Conservation (phyloP, 371 early-diverging fungal species). For the Mucor sp. region DNA sequence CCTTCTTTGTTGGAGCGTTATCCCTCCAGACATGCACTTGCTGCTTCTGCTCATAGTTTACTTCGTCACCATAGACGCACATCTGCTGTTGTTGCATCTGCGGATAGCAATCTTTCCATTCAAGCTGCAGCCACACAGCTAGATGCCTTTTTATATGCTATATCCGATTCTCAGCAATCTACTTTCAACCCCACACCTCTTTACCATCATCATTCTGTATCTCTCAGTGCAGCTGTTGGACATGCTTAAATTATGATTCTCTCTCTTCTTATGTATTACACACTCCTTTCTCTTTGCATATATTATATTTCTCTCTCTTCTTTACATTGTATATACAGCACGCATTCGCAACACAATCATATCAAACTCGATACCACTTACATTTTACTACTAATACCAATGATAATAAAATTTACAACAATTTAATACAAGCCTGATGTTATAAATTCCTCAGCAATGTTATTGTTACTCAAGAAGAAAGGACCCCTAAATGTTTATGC, state of each 20-base stretch:
- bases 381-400: not conserved
- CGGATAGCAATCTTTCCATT: conserved; percentile 10
- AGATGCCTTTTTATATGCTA: conserved; percentile 39
- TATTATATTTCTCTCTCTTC: not conserved
- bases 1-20: conserved; percentile 54
- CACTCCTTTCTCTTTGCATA: not conserved
- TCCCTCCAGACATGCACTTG: conserved; percentile 29
- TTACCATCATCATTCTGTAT: conserved; percentile 41
- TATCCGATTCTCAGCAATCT: conserved; percentile 25
- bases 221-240: conserved; percentile 40
- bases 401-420: not conserved
- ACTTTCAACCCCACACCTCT: conserved; percentile 19
- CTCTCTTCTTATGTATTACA: not conserved
- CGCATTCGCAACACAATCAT: not conserved
- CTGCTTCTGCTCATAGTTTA: conserved; percentile 29
- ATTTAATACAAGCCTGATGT: not conserved
- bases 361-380: not conserved
- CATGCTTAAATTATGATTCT: conserved; percentile 29
- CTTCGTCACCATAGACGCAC: conserved; percentile 40
- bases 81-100: conserved; percentile 27
- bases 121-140: conserved; percentile 32
- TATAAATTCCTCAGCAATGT: not conserved
- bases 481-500: not conserved
- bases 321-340: not conserved
- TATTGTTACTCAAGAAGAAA: not conserved